Evolutionary conservation across 352 stramenopile genomes (phyloP).

Genomic region (Pythium vanterpoolii): DNA sequence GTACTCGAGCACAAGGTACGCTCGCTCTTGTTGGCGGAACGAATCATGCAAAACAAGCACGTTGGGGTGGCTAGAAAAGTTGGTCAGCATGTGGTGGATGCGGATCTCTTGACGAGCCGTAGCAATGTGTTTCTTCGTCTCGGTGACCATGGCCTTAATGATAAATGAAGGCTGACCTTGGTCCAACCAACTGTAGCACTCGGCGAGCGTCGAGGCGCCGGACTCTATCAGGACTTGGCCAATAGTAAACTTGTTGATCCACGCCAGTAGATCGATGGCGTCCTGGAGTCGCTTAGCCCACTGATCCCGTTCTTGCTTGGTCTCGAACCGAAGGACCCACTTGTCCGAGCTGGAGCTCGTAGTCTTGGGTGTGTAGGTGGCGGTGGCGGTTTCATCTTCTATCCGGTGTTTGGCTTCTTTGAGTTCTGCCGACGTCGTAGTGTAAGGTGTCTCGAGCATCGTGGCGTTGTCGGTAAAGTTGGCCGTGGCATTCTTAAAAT

Average conservation of each 20-base stretch:
- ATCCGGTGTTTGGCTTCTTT: constrained; percentile 15
- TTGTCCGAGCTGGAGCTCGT: constrained; percentile 31
- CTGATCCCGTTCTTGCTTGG: constrained; percentile 61
- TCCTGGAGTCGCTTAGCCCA: constrained; percentile 69
- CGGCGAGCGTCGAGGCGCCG: constrained; percentile 48
- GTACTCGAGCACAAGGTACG: constrained; percentile 65
- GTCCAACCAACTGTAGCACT: constrained; percentile 68
- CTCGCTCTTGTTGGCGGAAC: constrained; percentile 57
- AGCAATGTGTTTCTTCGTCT: constrained; percentile 42
- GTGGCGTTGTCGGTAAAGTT: constrained; percentile 5
- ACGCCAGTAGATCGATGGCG: constrained; percentile 54
- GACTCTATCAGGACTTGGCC: constrained; percentile 54
- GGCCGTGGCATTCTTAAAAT: constrained; percentile 39
- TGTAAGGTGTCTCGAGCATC: background rate
- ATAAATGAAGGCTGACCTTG: constrained; percentile 50
- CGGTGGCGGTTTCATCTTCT: constrained; percentile 16
- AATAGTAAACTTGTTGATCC: constrained; percentile 72
- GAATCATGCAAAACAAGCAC: constrained; percentile 61
- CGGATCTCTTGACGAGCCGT: constrained; percentile 59
- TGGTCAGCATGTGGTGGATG: constrained; percentile 65
- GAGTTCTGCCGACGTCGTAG: background rate
- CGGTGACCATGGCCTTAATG: constrained; percentile 59
- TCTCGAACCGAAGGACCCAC: constrained; percentile 72
- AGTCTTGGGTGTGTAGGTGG: constrained; percentile 15
- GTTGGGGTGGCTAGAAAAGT: constrained; percentile 65